Percentiles rank a stretch among this genome's conserved stretches.
Conservation (phyloP, 73 alveolate genomes). For the Tetrahymena malaccensis region DNA sequence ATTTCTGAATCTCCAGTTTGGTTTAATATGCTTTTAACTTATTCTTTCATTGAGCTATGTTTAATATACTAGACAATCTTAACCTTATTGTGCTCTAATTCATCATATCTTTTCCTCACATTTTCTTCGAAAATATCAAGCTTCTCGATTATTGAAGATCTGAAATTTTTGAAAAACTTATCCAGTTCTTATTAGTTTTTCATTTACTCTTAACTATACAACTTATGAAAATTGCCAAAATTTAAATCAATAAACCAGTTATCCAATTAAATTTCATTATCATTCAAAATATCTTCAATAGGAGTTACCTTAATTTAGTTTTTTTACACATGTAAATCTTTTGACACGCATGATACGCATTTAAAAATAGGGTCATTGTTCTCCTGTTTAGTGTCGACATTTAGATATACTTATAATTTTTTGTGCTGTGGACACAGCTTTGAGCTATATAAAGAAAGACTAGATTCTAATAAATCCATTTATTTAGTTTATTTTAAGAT, state of each 20-base stretch:
- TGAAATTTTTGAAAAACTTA: not conserved
- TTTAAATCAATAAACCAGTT: not conserved
- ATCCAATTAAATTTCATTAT: not conserved
- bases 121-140: not conserved
- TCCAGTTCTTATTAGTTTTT: not conserved
- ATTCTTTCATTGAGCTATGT: not conserved
- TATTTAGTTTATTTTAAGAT: not conserved
- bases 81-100: not conserved
- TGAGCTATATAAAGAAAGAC: not conserved
- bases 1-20: not conserved
- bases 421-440: not conserved
- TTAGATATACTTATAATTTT: not conserved
- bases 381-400: not conserved
- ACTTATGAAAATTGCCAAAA: not conserved
- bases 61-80: not conserved
- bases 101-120: not conserved
- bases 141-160: not conserved
- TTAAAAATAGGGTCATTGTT: not conserved
- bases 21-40: not conserved
- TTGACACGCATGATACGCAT: not conserved
- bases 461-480: not conserved
- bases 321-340: not conserved
- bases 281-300: not conserved
- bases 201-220: not conserved
- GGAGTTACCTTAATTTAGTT: not conserved